Conservation (phyloP, 1,284 basidiomycete genomes). For the Sanghuangporus baumii region DNA sequence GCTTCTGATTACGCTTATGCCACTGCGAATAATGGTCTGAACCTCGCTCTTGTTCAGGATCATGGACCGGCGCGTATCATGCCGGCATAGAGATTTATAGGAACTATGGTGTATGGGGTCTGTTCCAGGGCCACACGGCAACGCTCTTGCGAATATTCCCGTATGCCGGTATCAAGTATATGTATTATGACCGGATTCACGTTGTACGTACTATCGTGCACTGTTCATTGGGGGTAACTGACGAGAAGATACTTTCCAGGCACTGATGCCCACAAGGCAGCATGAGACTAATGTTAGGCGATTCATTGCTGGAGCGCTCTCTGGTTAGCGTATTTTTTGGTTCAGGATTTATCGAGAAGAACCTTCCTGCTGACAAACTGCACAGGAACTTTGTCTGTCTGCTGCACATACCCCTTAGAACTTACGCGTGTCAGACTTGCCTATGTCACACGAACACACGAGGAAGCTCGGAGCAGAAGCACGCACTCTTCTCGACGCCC, state of each 20-base stretch:
- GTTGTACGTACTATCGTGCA: slow-evolving; percentile 40
- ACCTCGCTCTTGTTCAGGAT: slow-evolving; percentile 39
- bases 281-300: slow-evolving; percentile 78
- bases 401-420: slow-evolving; percentile 93
- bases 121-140: slow-evolving; percentile 95
- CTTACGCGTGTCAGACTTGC: slow-evolving; percentile 94
- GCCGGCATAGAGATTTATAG: slow-evolving; percentile 81
- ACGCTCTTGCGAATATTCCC: slow-evolving; percentile 87
- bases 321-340: slow-evolving; percentile 48
- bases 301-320: slow-evolving; percentile 84
- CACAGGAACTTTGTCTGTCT: slow-evolving; percentile 83
- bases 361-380: background rate
- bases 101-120: slow-evolving; percentile 68
- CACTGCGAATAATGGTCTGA: background rate
- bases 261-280: slow-evolving; percentile 80
- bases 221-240: background rate
- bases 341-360: background rate
- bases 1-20: slow-evolving; percentile 18
- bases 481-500: slow-evolving; percentile 12
- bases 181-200: slow-evolving; percentile 91
- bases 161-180: slow-evolving; percentile 97
- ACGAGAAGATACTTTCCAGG: slow-evolving; percentile 27
- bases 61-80: slow-evolving; percentile 80
- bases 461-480: slow-evolving; percentile 14
- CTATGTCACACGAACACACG: slow-evolving; percentile 62